phyloP scores from a whole-genome alignment of 1,284 basidiomycete genomes.

The Leccinum idahoense region DNA sequence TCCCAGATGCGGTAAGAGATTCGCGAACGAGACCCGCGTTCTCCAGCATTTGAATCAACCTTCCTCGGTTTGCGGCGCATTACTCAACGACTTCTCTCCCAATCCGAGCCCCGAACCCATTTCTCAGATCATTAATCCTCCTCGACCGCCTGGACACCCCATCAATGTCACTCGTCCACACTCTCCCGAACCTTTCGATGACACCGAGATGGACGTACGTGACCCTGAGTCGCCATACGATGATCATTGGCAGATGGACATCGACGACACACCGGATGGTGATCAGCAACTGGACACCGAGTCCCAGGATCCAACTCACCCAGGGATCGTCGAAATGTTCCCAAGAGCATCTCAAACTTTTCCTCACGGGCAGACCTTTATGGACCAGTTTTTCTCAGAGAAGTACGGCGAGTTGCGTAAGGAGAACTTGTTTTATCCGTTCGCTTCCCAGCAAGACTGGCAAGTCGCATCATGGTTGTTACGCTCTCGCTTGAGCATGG shows the following conservation, averaged over 20 bases:
- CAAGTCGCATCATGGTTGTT: conserved; percentile 1
- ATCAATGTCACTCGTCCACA: background rate
- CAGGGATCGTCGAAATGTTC: background rate
- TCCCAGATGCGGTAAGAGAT: background rate
- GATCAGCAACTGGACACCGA: background rate
- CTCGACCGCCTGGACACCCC: no score
- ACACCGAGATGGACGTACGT: background rate
- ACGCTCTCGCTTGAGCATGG: background rate
- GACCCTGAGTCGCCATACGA: background rate
- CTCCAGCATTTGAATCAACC: conserved; percentile 7
- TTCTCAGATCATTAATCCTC: background rate
- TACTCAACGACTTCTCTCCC: background rate
- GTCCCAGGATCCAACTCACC: background rate
- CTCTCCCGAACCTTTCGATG: background rate
- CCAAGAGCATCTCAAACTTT: background rate
- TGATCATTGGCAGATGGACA: background rate
- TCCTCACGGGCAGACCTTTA: background rate
- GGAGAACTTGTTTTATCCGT: conserved; percentile 3
- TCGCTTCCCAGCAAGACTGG: conserved; percentile 4
- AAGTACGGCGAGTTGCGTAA: background rate
- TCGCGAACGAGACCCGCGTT: background rate
- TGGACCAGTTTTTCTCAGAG: conserved; percentile 4
- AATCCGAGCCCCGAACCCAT: background rate
- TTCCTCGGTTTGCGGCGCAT: background rate
- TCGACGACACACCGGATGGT: no score